A percentile compares a stretch with the other conserved stretches of the same genome.
These are phyloP conservation scores for Penicillium paradoxum DNA, from an alignment of 495 filamentous ascomycete species.

Conservation along the genomic window DNA sequence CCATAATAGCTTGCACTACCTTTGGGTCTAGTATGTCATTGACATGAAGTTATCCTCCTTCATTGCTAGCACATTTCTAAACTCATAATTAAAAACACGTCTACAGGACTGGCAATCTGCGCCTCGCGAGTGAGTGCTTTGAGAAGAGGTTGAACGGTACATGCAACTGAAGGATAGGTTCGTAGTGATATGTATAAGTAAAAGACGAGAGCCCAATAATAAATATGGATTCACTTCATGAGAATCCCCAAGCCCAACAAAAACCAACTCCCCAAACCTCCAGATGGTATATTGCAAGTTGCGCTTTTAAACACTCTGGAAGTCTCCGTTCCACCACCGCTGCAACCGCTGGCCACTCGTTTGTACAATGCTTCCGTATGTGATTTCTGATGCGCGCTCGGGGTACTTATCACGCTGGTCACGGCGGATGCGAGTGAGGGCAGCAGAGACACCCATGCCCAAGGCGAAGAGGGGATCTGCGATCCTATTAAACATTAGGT, in stretches of 20 bases:
- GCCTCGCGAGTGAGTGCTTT: no score
- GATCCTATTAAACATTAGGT: conserved; percentile 40
- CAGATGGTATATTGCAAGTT: not conserved
- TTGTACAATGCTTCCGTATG: conserved; percentile 25
- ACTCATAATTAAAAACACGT: no score
- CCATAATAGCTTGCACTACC: no score
- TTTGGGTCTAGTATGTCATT: no score
- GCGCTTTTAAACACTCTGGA: conserved; percentile 27
- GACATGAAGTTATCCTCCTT: no score
- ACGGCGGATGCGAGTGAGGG: conserved; percentile 59
- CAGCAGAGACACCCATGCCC: conserved; percentile 64
- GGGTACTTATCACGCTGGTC: conserved; percentile 65
- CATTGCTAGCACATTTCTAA: no score
- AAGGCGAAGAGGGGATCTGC: conserved; percentile 86
- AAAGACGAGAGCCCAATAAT: no score
- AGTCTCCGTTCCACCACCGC: conserved; percentile 45
- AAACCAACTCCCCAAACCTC: not conserved
- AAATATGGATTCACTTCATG: not conserved
- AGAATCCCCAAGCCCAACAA: not conserved
- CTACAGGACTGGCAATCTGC: no score
- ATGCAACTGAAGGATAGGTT: no score
- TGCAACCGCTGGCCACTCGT: conserved; percentile 31
- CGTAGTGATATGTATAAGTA: not conserved
- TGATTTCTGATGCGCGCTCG: conserved; percentile 30
- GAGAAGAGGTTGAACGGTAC: not conserved